Evolutionary conservation across 805 yeast genomes (phyloP).

Genomic region (Yarrowia porcina): DNA sequence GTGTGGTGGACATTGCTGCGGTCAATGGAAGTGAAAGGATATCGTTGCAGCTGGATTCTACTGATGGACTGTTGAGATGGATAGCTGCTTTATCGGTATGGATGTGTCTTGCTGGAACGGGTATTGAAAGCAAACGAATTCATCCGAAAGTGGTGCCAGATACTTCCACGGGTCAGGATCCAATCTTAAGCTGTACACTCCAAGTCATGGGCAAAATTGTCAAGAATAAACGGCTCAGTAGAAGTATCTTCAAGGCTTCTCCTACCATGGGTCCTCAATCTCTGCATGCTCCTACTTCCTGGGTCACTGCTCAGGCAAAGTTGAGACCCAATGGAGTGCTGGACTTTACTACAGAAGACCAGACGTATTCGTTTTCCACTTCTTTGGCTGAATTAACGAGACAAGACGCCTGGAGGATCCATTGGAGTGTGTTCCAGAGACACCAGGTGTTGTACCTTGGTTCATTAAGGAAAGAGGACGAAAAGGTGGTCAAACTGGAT

Average conservation of each 20-base stretch:
- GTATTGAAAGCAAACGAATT: constrained; percentile 2
- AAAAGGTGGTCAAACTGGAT: constrained; percentile 13
- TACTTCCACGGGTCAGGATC: background rate
- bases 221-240: background rate
- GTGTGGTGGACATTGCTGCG: background rate
- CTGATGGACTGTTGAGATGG: background rate
- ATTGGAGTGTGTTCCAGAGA: constrained; percentile 14
- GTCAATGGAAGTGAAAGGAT: background rate
- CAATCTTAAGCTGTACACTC: background rate
- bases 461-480: constrained; percentile 9
- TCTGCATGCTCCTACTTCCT: background rate
- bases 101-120: constrained; percentile 17
- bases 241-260: background rate
- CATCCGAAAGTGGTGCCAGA: background rate
- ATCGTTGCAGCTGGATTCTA: background rate
- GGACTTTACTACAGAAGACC: constrained; percentile 15
- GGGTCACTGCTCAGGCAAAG: background rate
- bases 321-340: background rate
- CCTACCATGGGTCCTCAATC: background rate
- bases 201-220: constrained; percentile 21
- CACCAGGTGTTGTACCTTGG: constrained; percentile 15
- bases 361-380: constrained; percentile 6
- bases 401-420: constrained; percentile 11
- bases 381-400: background rate
- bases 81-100: constrained; percentile 2